Evolutionary conservation across 2,329 filamentous ascomycete genomes (phyloP).

Genomic region (Leptodontidium sp.): DNA sequence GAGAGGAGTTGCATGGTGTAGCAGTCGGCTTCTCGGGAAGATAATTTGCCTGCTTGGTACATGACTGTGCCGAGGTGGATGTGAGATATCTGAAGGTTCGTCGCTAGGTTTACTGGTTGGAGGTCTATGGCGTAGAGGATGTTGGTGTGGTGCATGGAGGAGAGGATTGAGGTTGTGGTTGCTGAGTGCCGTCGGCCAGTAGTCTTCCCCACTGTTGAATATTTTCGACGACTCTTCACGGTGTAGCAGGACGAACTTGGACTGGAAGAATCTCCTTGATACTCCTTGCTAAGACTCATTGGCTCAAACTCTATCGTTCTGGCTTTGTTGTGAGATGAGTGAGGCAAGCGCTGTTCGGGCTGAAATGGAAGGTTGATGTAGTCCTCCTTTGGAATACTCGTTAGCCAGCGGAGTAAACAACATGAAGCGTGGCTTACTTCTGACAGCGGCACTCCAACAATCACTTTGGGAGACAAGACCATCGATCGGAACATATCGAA

Average conservation of each 20-base stretch:
- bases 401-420: background rate
- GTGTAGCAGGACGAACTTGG: background rate
- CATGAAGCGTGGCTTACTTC: background rate
- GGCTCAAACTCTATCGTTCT: background rate
- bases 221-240: background rate
- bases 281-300: background rate
- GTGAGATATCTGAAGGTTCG: background rate
- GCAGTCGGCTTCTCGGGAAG: conserved; percentile 20
- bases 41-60: background rate
- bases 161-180: background rate
- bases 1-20: conserved; percentile 23
- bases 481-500: conserved; percentile 4
- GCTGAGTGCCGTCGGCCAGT: background rate
- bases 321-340: background rate
- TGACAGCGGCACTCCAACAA: background rate
- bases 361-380: conserved; percentile 5
- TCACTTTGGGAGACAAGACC: background rate
- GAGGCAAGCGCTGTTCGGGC: background rate
- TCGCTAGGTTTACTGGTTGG: background rate
- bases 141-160: conserved; percentile 15
- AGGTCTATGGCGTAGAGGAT: conserved; percentile 16
- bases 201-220: background rate
- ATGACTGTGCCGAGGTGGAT: conserved; percentile 18
- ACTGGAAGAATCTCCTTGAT: background rate
- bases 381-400: background rate